phyloP scores from a whole-genome alignment of 495 filamentous ascomycete species.

The Hypoxylon crocopeplum region DNA sequence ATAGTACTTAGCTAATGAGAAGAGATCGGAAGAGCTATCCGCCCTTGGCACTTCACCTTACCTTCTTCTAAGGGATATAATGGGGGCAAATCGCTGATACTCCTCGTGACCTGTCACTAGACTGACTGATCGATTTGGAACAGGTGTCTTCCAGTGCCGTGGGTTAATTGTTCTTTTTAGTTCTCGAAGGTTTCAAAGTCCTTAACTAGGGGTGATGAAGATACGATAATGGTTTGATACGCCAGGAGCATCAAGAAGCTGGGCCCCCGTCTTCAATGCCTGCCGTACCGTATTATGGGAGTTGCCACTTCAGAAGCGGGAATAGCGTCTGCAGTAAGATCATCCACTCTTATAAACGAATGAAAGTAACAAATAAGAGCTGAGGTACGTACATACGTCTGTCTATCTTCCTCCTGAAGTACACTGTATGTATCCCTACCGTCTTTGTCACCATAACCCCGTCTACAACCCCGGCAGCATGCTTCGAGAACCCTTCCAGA shows the following conservation, averaged over 20 bases:
- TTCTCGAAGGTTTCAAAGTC: conserved; percentile 9
- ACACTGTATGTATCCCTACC: neutral
- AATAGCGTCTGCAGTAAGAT: neutral
- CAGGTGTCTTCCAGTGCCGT: neutral
- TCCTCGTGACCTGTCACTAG: neutral
- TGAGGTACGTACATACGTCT: no score
- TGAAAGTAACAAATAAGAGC: neutral
- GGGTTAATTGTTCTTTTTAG: neutral
- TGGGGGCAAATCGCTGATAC: conserved; percentile 1
- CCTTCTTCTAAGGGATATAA: neutral
- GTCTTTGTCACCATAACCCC: neutral
- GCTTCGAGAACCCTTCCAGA: conserved; percentile 19
- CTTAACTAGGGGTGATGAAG: neutral
- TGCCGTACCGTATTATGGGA: conserved; percentile 4
- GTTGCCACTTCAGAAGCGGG: neutral
- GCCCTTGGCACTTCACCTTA: conserved; percentile 2
- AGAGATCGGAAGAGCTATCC: conserved; percentile 4
- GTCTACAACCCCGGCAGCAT: neutral
- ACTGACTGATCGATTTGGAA: neutral
- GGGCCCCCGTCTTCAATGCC: neutral
- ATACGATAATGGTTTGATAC: conserved; percentile 2
- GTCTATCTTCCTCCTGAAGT: neutral
- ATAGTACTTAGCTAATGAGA: neutral
- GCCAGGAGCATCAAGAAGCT: neutral
- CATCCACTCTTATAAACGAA: neutral